Base-by-base conservation (phyloP, 2,329 filamentous ascomycete genomes). In the Aureobasidium sp. region DNA sequence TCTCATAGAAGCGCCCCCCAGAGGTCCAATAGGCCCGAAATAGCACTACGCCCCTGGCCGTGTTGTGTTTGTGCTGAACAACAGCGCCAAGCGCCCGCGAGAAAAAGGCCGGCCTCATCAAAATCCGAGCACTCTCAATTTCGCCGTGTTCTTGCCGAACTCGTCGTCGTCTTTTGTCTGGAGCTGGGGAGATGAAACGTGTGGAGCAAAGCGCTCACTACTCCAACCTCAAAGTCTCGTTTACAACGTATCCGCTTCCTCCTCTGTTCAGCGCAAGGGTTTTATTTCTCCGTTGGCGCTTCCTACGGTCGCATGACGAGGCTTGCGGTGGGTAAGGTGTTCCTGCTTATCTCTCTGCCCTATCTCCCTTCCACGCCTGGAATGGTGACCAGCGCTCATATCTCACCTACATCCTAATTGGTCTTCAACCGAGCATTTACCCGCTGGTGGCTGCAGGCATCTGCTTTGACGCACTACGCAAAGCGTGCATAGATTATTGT, bases 391-490 rank as follows among this genome's bases (percentile, higher is more conserved):
- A 57, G 52, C 37, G 30, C 53, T 41, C n/a, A 34, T n/a, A 44
- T 15, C 25, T 47, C 15, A 34, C 53, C 57, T 42, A 41, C 44
- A 37, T 41, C 45, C 45, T 29, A 30, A 59, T 59, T 59, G 57
- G 57, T 42, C 36, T 32, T 50, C 39, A 59, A 34, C 57, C 57
- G 57, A 59, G n/a, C 54, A 48, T 58, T 59, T 59, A 59, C 50
- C 57, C 57, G 37, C 27, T 10, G 6, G 21, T 48, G 55, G 34
- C 45, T 50, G 57, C 36, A 50, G 25, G 15, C 15, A 48, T 25
- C 42, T 48, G 32, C 30, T 39, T 36, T n/a, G 3, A 50, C 29
- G 45, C 42, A 21, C 21, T 27, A 25, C 53, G 27, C 21, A 30
- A 57, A 44, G 30, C 25, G 37, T 32, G 53, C 39, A 32, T 45